Percentiles rank a stretch among this genome's conserved stretches.
phyloP scores from a whole-genome alignment of 306 rosid species.

The Dalbergia cochinchinensis region DNA sequence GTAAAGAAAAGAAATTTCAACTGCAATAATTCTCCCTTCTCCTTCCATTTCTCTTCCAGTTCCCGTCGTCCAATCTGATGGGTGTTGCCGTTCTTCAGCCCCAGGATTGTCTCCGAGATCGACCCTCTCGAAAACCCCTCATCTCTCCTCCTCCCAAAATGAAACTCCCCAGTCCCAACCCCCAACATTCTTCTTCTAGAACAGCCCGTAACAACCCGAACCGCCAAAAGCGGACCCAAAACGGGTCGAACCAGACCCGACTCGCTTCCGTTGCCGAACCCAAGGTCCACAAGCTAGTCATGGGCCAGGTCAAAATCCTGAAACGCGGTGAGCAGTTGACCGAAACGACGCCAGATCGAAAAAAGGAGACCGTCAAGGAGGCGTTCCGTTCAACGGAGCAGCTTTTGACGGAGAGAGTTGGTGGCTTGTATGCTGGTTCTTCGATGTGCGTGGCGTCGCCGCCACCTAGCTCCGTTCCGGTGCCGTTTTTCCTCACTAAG shows the following conservation, averaged over 20 bases:
- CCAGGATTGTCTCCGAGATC: constrained; percentile 38
- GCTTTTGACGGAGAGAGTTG: background rate
- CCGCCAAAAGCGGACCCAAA: constrained; percentile 39
- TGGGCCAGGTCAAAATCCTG: constrained; percentile 56
- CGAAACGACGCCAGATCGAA: background rate
- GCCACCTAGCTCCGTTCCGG: constrained; percentile 66
- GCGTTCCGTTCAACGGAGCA: background rate
- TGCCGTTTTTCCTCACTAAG: constrained; percentile 59
- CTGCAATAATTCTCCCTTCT: background rate
- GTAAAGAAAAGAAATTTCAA: too few relatives aligned
- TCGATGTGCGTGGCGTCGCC: constrained; percentile 50
- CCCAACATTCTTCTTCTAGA: constrained; percentile 19
- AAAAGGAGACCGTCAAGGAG: background rate
- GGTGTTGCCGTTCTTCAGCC: constrained; percentile 56
- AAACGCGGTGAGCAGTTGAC: constrained; percentile 53
- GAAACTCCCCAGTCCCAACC: constrained; percentile 13
- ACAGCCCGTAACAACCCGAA: constrained; percentile 26
- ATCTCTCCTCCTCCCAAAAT: constrained; percentile 19
- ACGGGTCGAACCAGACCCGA: background rate
- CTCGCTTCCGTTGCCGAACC: constrained; percentile 18
- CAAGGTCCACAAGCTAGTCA: constrained; percentile 14
- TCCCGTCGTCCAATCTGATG: constrained; percentile 24
- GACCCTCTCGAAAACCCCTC: background rate
- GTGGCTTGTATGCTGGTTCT: constrained; percentile 58
- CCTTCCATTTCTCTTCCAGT: background rate